Evolutionary conservation across 352 stramenopile genomes (phyloP).

Genomic region (Phytophthora uliginosa): DNA sequence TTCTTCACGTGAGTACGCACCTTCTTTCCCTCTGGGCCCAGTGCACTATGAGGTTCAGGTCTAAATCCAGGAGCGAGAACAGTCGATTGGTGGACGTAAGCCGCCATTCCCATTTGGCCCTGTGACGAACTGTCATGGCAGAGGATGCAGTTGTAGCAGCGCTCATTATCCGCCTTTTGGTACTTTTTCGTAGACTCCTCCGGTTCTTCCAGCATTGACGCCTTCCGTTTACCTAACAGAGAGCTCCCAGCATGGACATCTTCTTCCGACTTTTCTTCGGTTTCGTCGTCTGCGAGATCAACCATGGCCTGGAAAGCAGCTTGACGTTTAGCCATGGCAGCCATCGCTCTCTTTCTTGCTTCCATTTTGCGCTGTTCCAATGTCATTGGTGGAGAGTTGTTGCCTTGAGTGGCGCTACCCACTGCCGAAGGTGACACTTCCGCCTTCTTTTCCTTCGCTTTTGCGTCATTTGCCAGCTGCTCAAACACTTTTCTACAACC

Average conservation of each 20-base stretch:
- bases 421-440: conserved; percentile 11
- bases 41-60: conserved; percentile 72
- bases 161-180: conserved; percentile 54
- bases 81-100: conserved; percentile 90
- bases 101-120: conserved; percentile 87
- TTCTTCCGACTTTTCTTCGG: conserved; percentile 48
- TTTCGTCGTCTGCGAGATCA: conserved; percentile 51
- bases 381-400: conserved; percentile 44
- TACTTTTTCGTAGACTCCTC: conserved; percentile 55
- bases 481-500: conserved; percentile 51
- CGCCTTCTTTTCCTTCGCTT: conserved; percentile 33
- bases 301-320: conserved; percentile 91
- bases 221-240: conserved; percentile 61
- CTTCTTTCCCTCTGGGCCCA: conserved; percentile 58
- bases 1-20: conserved; percentile 70
- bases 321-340: conserved; percentile 85
- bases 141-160: conserved; percentile 81
- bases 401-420: conserved; percentile 1
- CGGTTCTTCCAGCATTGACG: conserved; percentile 36
- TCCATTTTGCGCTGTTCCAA: conserved; percentile 84
- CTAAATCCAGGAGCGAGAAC: conserved; percentile 83
- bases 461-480: conserved; percentile 44
- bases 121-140: conserved; percentile 86
- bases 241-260: conserved; percentile 23
- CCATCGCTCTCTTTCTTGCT: conserved; percentile 80